Percentiles rank a stretch among this genome's conserved stretches.
Conservation (phyloP, 129 eudicot genomes). For the Apium graveolens region DNA sequence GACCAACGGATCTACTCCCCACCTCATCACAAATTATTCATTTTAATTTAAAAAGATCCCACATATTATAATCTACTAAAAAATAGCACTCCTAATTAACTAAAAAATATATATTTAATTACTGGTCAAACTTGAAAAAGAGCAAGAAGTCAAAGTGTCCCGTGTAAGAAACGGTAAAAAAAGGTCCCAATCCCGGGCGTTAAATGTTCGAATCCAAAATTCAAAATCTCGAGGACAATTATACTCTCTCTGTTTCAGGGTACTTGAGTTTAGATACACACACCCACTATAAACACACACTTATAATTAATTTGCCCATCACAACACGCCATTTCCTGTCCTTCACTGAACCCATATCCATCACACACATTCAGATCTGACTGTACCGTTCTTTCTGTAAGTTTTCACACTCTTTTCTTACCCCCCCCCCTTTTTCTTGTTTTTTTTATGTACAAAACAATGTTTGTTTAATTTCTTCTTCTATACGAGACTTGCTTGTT, state of each 20-base stretch:
- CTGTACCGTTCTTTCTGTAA: not conserved
- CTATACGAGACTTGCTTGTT: too few relatives aligned
- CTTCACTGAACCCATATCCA: not conserved
- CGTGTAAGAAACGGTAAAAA: not conserved
- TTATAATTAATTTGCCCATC: not conserved
- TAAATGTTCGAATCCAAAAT: not conserved
- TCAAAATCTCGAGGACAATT: not conserved
- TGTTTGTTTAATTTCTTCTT: too few relatives aligned
- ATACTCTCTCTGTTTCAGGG: not conserved
- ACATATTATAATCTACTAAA: too few relatives aligned
- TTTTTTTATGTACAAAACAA: not conserved
- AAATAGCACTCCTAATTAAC: too few relatives aligned
- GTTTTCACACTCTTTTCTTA: not conserved
- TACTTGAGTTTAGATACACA: too few relatives aligned
- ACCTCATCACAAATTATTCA: too few relatives aligned
- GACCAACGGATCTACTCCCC: too few relatives aligned
- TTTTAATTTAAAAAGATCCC: too few relatives aligned
- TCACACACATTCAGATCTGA: not conserved
- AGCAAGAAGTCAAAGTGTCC: too few relatives aligned
- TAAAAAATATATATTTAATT: too few relatives aligned
- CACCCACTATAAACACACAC: not conserved
- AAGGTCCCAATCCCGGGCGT: not conserved
- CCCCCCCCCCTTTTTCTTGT: not conserved
- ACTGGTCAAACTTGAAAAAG: too few relatives aligned
- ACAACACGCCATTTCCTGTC: not conserved